phyloP scores from a whole-genome alignment of 192 early-diverging fungal species.

The Coemansia pectinata region DNA sequence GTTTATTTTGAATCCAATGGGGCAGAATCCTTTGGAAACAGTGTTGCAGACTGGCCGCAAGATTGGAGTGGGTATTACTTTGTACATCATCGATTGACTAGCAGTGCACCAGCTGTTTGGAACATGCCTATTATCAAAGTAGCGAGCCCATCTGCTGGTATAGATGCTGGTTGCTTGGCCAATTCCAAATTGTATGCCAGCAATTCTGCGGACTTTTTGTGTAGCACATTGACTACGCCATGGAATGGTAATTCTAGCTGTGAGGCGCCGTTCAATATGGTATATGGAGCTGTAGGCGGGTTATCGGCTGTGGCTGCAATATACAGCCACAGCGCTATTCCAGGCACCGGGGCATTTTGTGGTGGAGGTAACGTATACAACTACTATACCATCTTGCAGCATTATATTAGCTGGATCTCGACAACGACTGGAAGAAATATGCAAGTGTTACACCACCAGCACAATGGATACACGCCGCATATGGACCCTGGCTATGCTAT shows the following conservation, averaged over 20 bases:
- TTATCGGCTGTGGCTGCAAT: constrained; percentile 11
- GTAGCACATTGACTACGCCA: constrained; percentile 4
- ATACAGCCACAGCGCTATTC: constrained; percentile 25
- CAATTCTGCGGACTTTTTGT: constrained; percentile 15
- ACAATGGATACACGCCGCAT: neutral
- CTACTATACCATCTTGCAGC: constrained; percentile 31
- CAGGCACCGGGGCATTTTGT: constrained; percentile 18
- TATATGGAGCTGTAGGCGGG: constrained; percentile 2
- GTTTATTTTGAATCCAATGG: constrained; percentile 4
- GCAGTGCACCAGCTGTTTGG: neutral
- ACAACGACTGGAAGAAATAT: neutral
- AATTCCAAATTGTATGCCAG: constrained; percentile 7
- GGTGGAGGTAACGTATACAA: constrained; percentile 8
- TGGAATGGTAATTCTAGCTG: constrained; percentile 11
- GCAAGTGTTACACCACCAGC: neutral
- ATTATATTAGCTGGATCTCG: constrained; percentile 29
- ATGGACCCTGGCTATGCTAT: neutral
- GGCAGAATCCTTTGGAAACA: neutral
- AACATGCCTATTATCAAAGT: neutral
- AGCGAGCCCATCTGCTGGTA: neutral
- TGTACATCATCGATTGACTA: constrained; percentile 11
- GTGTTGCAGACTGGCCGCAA: constrained; percentile 9
- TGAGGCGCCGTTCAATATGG: constrained; percentile 14
- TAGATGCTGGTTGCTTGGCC: neutral
- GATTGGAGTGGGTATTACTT: constrained; percentile 15